These are phyloP conservation scores for Pisolithus microcarpus DNA, from an alignment of 768 basidiomycete species.

Conservation along the genomic window DNA sequence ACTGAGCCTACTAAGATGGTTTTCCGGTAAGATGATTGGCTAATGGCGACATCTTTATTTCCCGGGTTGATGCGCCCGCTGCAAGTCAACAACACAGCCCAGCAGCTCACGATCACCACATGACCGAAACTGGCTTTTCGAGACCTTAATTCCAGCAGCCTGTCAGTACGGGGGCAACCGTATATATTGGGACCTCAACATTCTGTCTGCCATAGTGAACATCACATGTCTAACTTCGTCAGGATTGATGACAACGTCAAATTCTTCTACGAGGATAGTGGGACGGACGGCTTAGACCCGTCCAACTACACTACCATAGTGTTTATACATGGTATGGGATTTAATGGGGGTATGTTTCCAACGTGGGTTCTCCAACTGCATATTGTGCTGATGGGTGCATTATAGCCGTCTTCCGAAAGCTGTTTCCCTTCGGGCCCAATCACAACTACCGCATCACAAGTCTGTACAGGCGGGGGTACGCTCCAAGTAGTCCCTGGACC, in stretches of 20 bases:
- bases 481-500: neutral
- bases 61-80: no score
- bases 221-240: neutral
- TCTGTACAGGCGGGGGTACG: constrained; percentile 6
- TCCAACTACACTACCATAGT: constrained; percentile 5
- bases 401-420: constrained; percentile 3
- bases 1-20: no score
- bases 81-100: no score
- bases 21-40: no score
- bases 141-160: no score
- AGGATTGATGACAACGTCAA: neutral
- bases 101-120: no score
- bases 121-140: no score
- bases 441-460: constrained; percentile 4
- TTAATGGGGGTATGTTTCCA: constrained; percentile 1
- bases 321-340: constrained; percentile 6
- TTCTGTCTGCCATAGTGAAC: no score
- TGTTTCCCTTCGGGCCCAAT: constrained; percentile 1
- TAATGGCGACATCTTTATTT: no score
- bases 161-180: no score
- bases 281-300: neutral
- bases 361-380: no score
- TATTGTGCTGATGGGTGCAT: neutral
- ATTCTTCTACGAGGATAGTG: constrained; percentile 5
- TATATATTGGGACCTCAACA: no score